Evolutionary conservation across 2,329 filamentous ascomycete genomes (phyloP).

Genomic region (Ophidiomyces ophidiicola): DNA sequence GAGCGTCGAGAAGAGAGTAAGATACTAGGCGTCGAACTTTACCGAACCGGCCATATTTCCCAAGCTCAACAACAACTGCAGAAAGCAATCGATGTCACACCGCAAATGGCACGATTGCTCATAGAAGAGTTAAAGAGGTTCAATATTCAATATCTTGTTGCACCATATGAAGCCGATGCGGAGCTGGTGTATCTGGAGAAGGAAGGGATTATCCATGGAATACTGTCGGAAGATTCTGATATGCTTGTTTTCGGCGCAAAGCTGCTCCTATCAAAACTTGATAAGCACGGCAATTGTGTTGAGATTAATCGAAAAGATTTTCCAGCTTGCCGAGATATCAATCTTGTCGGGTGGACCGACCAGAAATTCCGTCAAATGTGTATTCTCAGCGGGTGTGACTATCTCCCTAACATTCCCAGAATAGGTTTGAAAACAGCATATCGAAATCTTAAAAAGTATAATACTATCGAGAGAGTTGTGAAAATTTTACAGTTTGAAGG

Average conservation of each 20-base stretch:
- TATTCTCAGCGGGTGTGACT: conserved; percentile 92
- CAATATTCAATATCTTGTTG: conserved; percentile 76
- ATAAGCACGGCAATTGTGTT: conserved; percentile 83
- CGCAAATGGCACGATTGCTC: conserved; percentile 81
- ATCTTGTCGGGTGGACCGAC: conserved; percentile 83
- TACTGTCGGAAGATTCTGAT: conserved; percentile 93
- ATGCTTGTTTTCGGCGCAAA: conserved; percentile 89
- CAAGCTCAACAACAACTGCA: conserved; percentile 80
- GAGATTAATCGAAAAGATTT: conserved; percentile 87
- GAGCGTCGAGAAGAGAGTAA: conserved; percentile 65
- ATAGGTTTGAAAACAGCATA: conserved; percentile 92
- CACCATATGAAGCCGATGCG: conserved; percentile 95
- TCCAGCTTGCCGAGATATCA: conserved; percentile 74
- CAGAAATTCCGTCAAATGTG: conserved; percentile 87
- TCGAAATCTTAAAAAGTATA: conserved; percentile 78
- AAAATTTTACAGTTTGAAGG: conserved; percentile 80
- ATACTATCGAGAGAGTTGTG: conserved; percentile 69
- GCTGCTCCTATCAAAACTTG: conserved; percentile 80
- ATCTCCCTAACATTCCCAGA: conserved; percentile 70
- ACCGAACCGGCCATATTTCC: conserved; percentile 66
- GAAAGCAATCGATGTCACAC: conserved; percentile 90
- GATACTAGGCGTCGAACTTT: conserved; percentile 60
- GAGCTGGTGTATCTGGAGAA: conserved; percentile 89
- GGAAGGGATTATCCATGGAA: conserved; percentile 69
- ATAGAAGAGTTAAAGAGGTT: conserved; percentile 83